phyloP scores from a whole-genome alignment of 768 basidiomycete species.

The Boletus subparvulus region DNA sequence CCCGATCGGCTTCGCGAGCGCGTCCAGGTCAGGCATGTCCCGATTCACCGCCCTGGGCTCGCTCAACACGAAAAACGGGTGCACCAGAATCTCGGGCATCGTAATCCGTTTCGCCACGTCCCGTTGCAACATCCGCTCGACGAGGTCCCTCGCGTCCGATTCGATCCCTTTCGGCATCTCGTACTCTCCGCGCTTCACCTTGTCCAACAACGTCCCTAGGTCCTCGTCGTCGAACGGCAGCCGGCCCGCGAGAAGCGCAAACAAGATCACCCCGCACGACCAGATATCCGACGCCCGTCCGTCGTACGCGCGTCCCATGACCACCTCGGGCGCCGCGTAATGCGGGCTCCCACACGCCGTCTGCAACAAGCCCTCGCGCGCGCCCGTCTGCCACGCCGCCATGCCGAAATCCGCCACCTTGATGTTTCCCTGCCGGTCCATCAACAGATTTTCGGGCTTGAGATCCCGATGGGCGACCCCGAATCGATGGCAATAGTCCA shows the following conservation, averaged over 20 bases:
- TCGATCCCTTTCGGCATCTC: slow-evolving; percentile 74
- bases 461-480: slow-evolving; percentile 93
- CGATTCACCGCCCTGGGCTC: slow-evolving; percentile 43
- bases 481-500: slow-evolving; percentile 93
- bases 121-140: slow-evolving; percentile 76
- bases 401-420: slow-evolving; percentile 98
- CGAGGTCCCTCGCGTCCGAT: slow-evolving; percentile 69
- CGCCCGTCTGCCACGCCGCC: slow-evolving; percentile 83
- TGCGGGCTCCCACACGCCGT: slow-evolving; percentile 95
- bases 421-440: slow-evolving; percentile 81
- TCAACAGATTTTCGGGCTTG: slow-evolving; percentile 91
- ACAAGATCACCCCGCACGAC: slow-evolving; percentile 95
- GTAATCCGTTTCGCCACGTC: slow-evolving; percentile 76
- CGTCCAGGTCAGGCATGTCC: slow-evolving; percentile 59
- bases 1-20: slow-evolving; percentile 68
- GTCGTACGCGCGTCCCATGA: slow-evolving; percentile 79
- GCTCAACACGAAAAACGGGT: slow-evolving; percentile 73
- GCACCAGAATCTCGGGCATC: slow-evolving; percentile 73
- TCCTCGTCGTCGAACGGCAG: slow-evolving; percentile 96
- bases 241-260: slow-evolving; percentile 79
- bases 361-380: slow-evolving; percentile 55
- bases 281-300: slow-evolving; percentile 91
- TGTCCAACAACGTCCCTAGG: slow-evolving; percentile 69
- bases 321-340: slow-evolving; percentile 92
- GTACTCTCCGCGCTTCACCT: slow-evolving; percentile 72